These are phyloP conservation scores for Colletotrichum agaves DNA, from an alignment of 2,329 filamentous ascomycete genomes.

Conservation along the genomic window DNA sequence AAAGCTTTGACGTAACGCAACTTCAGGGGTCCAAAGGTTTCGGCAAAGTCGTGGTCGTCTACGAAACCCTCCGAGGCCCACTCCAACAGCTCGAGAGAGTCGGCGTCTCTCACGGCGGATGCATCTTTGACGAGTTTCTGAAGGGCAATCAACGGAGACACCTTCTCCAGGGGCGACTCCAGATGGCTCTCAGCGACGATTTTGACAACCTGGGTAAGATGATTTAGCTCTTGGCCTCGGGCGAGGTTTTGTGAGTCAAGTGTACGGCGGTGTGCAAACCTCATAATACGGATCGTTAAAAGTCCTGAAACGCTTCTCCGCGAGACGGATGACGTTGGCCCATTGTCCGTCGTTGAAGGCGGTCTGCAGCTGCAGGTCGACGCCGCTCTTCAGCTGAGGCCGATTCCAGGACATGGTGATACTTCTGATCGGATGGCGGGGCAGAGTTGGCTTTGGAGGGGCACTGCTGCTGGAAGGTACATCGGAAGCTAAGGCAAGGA, in stretches of 20 bases:
- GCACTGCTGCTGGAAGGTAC: slow-evolving; percentile 32
- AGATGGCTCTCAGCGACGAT: slow-evolving; percentile 63
- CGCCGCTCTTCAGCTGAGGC: slow-evolving; percentile 58
- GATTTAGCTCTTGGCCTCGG: no score
- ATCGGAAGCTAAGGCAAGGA: slow-evolving; percentile 21
- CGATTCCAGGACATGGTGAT: slow-evolving; percentile 39
- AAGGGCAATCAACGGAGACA: slow-evolving; percentile 55
- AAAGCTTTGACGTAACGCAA: slow-evolving; percentile 63
- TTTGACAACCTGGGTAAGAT: slow-evolving; percentile 53
- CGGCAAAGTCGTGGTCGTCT: slow-evolving; percentile 53
- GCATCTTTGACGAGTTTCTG: slow-evolving; percentile 59
- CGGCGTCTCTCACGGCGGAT: slow-evolving; percentile 58
- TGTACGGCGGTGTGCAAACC: slow-evolving; percentile 47
- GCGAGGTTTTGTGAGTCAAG: not conserved
- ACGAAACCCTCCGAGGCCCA: slow-evolving; percentile 59
- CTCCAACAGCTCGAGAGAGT: slow-evolving; percentile 64
- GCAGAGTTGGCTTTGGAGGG: slow-evolving; percentile 37
- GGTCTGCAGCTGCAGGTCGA: slow-evolving; percentile 65
- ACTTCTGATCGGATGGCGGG: slow-evolving; percentile 42
- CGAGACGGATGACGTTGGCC: slow-evolving; percentile 60
- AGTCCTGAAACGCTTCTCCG: slow-evolving; percentile 60
- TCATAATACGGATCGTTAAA: slow-evolving; percentile 67
- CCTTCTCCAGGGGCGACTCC: slow-evolving; percentile 60
- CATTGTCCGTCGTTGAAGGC: slow-evolving; percentile 67
- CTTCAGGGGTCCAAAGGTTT: slow-evolving; percentile 62